Base-by-base conservation (phyloP, 208 protist genomes). In the Acanthamoeba castellanii region DNA sequence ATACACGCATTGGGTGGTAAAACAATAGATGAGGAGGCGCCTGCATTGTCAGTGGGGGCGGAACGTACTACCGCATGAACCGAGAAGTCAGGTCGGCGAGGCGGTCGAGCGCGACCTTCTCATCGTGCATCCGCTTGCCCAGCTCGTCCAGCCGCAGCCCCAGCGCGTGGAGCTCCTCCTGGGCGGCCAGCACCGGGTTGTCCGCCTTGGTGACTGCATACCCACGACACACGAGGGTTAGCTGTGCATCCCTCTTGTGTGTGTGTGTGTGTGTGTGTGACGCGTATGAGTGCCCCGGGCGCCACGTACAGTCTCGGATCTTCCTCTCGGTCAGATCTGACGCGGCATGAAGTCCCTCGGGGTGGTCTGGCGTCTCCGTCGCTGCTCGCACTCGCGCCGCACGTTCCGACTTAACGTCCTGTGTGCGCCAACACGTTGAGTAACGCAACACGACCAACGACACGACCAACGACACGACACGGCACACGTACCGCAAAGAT, bases 291-390 rank as follows among this genome's bases (percentile, higher is more conserved):
- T 22, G 55, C 5, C 37, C 37, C 37, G 37, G 2, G 2, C 5
- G 37, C 37, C 64, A 72, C 64, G 74, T 82, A 82, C 74, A 82
- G 52, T 82, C 74, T 1, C 74, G 32, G 32, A 82, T 82, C 34
- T 50, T 50, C 7, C 37, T 11, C 9, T 42, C 74, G 9, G n/a
- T 11, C 16, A 82, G 74, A 1, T 82, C 74, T 27, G 20, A 34
- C 32, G 74, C 7, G 74, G 27, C n/a, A 25, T 8, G 18, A 5
- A 11, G 37, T 37, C 20, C 37, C 16, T 55, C 74, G 0, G 37
- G 37, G 27, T 18, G 27, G 14, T 27, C 27, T 3, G 30, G 0
- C 9, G 20, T 30, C 37, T 82, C 74, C 16, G 74, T 52, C 6
- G 74, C 74, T 27, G 74, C 74, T 20, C 32, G 74, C 74, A 34